Base-by-base conservation (phyloP, 768 basidiomycete genomes). In the Rhodotorula kratochvilovae region DNA sequence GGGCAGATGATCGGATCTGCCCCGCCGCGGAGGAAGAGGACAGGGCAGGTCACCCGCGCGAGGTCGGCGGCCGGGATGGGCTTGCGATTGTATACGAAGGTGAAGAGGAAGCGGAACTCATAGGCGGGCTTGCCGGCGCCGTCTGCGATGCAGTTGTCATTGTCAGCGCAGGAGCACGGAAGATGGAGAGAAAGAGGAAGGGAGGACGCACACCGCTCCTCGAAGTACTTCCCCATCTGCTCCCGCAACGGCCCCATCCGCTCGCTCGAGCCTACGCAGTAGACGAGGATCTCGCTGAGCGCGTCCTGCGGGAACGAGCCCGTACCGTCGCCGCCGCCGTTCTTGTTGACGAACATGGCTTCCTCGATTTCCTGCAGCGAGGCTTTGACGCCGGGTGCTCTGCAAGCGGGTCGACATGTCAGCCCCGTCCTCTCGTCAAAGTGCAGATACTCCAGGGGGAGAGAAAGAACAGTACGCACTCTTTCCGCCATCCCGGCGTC, bases 1-100 rank as follows among this genome's bases (percentile, higher is more conserved):
- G 70, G 70, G 2, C 48, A 66, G 17, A 66, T 61, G 29, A 72
- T 43, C 5, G 6, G 23, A 53, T 72, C 71, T 36, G 65, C 71
- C 13, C 36, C 58, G 19, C 71, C 71, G 27, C 67, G 66, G 13
- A 72, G 29, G 39, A 68, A 45, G 6, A 72, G 25, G 5, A 68
- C 63, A 0, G 71, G 71, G 27, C 63, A 65, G 6, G 6, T 35
- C 36, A 72, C 54, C 29, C 19, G 25, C 25, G 43, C 54, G 43
- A 68, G 59, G 11, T 45, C 21, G 2, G 56, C 53, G 12, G 10
- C 25, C 6, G 66, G 66, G 31, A 72, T 65, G 16, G 67, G 42
- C 42, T 61, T 33, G 13, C 71, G 42, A 3, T 60, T 46, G 27
- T 61, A 54, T 15, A 72, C 59, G 33, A 53, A 35, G 1, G 3